These are phyloP conservation scores for Xylaria palmicola DNA, from an alignment of 495 filamentous ascomycete species.

Conservation along the genomic window DNA sequence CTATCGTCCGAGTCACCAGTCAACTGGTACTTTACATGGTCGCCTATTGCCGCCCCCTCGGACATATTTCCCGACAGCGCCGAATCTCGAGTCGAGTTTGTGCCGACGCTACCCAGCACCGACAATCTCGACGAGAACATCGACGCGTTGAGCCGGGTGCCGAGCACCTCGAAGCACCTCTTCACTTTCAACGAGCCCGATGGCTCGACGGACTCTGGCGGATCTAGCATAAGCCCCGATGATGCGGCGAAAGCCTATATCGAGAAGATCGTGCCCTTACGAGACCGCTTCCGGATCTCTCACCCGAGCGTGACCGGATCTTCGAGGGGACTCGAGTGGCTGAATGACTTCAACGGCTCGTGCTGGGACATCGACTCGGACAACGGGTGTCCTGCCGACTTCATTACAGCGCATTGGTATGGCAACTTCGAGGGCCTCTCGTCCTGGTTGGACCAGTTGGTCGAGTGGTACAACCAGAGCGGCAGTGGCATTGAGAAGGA, in stretches of 20 bases:
- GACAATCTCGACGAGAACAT: slow-evolving; percentile 12
- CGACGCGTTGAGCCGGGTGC: neutral
- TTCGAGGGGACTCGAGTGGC: slow-evolving; percentile 51
- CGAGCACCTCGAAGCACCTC: slow-evolving; percentile 14
- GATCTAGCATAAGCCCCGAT: slow-evolving; percentile 44
- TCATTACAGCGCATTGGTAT: slow-evolving; percentile 66
- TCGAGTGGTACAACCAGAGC: slow-evolving; percentile 13
- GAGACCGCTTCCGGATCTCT: slow-evolving; percentile 45
- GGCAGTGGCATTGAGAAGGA: slow-evolving; percentile 4
- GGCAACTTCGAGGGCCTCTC: slow-evolving; percentile 57
- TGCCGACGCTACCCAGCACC: slow-evolving; percentile 3
- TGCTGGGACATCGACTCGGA: slow-evolving; percentile 24
- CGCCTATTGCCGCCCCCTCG: slow-evolving; percentile 8
- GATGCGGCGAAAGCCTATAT: slow-evolving; percentile 56
- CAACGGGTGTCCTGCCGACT: slow-evolving; percentile 53
- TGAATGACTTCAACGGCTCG: slow-evolving; percentile 51
- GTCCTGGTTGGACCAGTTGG: slow-evolving; percentile 34
- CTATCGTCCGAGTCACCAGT: slow-evolving; percentile 15
- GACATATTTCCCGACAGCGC: slow-evolving; percentile 8
- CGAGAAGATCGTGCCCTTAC: slow-evolving; percentile 55
- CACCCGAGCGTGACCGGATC: slow-evolving; percentile 49
- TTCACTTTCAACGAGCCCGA: slow-evolving; percentile 21
- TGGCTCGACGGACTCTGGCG: slow-evolving; percentile 40
- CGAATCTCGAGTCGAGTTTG: slow-evolving; percentile 11
- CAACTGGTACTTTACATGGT: slow-evolving; percentile 21